Evolutionary conservation across 306 rosid genomes (phyloP).

Genomic region (Arachis hypogaea): DNA sequence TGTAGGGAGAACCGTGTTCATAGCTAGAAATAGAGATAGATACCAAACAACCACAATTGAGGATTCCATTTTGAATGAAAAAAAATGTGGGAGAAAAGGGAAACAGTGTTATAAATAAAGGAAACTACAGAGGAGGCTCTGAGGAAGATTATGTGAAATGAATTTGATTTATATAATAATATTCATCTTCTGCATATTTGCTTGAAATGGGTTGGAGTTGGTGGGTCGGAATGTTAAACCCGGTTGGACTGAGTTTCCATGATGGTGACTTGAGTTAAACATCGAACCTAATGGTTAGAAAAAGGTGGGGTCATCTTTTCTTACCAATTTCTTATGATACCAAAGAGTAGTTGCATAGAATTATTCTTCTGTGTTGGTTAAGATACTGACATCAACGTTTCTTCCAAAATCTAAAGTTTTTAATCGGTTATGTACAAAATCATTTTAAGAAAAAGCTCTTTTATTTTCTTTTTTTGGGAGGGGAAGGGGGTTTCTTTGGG

Average conservation of each 20-base stretch:
- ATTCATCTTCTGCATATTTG: not conserved
- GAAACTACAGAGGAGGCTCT: not conserved
- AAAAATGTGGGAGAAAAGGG: no score
- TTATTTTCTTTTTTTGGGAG: no score
- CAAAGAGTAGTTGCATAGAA: not conserved
- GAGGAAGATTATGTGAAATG: slow-evolving; percentile 19
- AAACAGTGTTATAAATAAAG: not conserved
- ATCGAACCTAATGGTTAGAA: slow-evolving; percentile 42
- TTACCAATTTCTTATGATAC: not conserved
- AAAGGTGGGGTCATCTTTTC: not conserved
- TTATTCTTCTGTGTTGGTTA: not conserved
- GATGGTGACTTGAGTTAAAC: slow-evolving; percentile 35
- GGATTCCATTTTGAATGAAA: slow-evolving; percentile 47
- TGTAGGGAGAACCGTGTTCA: slow-evolving; percentile 52
- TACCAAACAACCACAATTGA: slow-evolving; percentile 39
- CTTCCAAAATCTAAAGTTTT: no score
- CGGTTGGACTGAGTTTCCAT: not conserved
- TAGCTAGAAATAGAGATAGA: slow-evolving; percentile 40
- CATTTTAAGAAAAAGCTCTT: no score
- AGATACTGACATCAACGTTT: no score
- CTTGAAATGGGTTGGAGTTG: slow-evolving; percentile 41
- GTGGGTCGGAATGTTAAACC: slow-evolving; percentile 39
- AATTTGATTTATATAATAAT: slow-evolving; percentile 36
- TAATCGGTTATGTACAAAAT: no score
- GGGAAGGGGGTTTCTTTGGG: no score